Percentiles rank a stretch among this genome's conserved stretches.
Conservation (phyloP, 2,329 filamentous ascomycete genomes). For the Alternaria alternata region DNA sequence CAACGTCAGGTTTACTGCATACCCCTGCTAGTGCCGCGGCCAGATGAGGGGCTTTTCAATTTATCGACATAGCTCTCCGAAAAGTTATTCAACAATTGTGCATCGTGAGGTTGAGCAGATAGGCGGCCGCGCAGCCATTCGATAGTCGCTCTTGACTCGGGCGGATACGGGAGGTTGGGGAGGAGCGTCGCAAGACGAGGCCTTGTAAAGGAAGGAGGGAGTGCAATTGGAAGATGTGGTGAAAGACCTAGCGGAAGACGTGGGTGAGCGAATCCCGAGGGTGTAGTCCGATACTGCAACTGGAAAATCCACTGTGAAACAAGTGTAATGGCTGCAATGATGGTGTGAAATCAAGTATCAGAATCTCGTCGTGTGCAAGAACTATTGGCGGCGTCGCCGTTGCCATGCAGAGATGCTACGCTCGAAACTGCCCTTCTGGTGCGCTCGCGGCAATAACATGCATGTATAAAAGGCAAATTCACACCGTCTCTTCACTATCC, state of each 20-base stretch:
- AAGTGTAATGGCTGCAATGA: not conserved
- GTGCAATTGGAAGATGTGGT: not conserved
- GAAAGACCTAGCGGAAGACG: not conserved
- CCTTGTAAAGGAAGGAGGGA: not conserved
- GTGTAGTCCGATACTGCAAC: not conserved
- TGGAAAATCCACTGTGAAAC: not conserved
- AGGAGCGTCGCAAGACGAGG: not conserved
- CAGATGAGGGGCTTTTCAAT: constrained; percentile 29
- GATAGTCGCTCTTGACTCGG: constrained; percentile 5
- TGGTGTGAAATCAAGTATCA: not conserved
- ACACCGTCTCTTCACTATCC: constrained; percentile 21
- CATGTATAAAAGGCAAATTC: constrained; percentile 24
- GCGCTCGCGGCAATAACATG: constrained; percentile 20
- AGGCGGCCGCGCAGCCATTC: constrained; percentile 8
- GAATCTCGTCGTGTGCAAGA: constrained; percentile 8
- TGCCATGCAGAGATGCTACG: constrained; percentile 25
- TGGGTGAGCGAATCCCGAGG: not conserved
- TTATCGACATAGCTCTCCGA: constrained; percentile 32
- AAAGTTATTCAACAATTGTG: constrained; percentile 42
- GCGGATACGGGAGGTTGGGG: constrained; percentile 2
- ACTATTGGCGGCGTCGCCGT: constrained; percentile 22
- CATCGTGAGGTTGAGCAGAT: constrained; percentile 26
- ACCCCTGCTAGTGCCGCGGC: constrained; percentile 28
- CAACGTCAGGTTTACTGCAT: constrained; percentile 22
- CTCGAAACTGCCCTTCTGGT: constrained; percentile 22